A percentile compares a stretch with the other conserved stretches of the same genome.
Evolutionary conservation across 805 yeast species (phyloP).

Genomic region (Barnettozyma vustinii): DNA sequence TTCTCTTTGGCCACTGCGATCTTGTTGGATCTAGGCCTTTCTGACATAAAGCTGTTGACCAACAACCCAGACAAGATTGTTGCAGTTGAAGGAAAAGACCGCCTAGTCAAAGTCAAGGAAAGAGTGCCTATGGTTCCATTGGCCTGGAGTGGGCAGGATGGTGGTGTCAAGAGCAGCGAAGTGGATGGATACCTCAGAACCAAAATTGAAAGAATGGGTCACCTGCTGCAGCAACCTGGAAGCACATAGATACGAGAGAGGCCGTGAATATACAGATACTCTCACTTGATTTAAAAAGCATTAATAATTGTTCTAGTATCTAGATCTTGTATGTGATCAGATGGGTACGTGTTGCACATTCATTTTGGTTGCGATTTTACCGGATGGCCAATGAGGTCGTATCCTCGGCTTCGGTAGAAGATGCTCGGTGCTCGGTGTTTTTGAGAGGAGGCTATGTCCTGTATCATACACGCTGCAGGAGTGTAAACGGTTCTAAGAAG

Average conservation of each 20-base stretch:
- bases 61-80: slow-evolving; percentile 94
- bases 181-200: slow-evolving; percentile 92
- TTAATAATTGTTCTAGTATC: no score
- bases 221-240: slow-evolving; percentile 53
- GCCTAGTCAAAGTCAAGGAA: slow-evolving; percentile 69
- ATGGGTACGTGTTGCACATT: no score
- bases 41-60: slow-evolving; percentile 71
- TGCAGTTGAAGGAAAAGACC: slow-evolving; percentile 87
- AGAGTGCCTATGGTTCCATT: slow-evolving; percentile 96
- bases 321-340: no score
- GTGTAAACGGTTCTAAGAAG: not conserved
- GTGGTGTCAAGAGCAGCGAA: slow-evolving; percentile 80
- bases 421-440: no score
- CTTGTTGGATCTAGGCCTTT: slow-evolving; percentile 71
- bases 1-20: slow-evolving; percentile 94
- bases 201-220: slow-evolving; percentile 97
- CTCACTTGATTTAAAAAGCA: not conserved
- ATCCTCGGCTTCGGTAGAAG: no score
- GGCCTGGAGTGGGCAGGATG: slow-evolving; percentile 58
- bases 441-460: no score
- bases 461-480: no score
- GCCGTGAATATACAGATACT: not conserved
- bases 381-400: no score
- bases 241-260: not conserved
- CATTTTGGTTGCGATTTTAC: no score